A percentile compares a stretch with the other conserved stretches of the same genome.
phyloP scores from a whole-genome alignment of 164 flowering plant species.

The Dillenia suffruticosa region DNA sequence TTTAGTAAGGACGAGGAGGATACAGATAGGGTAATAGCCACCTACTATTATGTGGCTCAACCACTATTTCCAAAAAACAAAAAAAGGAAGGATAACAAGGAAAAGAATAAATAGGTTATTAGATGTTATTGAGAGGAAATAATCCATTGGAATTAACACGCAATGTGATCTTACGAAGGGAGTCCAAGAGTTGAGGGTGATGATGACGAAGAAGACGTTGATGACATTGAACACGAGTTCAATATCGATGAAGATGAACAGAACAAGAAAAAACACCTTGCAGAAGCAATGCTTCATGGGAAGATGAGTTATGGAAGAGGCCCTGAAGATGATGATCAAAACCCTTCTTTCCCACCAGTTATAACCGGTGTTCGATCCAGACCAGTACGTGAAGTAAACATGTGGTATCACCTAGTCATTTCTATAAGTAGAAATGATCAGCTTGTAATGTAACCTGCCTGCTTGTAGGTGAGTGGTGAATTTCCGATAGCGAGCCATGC shows the following conservation, averaged over 20 bases:
- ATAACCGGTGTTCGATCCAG: constrained; percentile 55
- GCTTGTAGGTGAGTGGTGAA: constrained; percentile 78
- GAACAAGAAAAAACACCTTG: constrained; percentile 48
- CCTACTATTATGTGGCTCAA: background rate
- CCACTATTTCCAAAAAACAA: background rate
- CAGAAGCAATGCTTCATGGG: constrained; percentile 89
- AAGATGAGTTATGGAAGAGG: constrained; percentile 98
- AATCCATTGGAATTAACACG: no score
- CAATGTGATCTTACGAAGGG: constrained; percentile 32
- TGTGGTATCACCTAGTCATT: no score
- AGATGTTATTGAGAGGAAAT: no score
- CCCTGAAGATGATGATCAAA: constrained; percentile 62
- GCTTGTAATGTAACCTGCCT: background rate
- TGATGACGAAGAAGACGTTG: constrained; percentile 91
- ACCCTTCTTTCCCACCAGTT: constrained; percentile 60
- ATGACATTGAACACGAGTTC: constrained; percentile 92
- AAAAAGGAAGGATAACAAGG: background rate
- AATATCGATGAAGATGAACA: constrained; percentile 59
- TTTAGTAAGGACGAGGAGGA: no score
- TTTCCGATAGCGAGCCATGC: constrained; percentile 51
- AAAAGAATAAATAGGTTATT: background rate
- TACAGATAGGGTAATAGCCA: no score
- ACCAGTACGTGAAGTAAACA: constrained; percentile 29
- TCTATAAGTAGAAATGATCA: no score
- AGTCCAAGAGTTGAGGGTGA: constrained; percentile 96